A percentile compares a stretch with the other conserved stretches of the same genome.
phyloP scores from a whole-genome alignment of 2,329 filamentous ascomycete species.

The Fusarium sp. region DNA sequence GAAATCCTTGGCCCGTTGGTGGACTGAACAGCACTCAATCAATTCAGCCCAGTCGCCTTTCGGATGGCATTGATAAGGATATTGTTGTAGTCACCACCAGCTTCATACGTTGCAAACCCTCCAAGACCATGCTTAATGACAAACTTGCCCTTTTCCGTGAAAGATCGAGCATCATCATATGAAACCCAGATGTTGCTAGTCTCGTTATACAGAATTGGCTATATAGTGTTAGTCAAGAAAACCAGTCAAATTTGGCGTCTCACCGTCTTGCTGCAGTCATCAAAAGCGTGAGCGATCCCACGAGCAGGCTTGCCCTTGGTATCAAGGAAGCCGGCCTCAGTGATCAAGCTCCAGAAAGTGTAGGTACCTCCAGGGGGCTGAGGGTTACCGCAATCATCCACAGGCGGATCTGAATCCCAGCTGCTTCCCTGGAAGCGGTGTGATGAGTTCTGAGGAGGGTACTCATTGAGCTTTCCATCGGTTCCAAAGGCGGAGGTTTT shows the following conservation, averaged over 20 bases:
- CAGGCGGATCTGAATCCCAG: conserved; percentile 27
- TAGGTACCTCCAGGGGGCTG: conserved; percentile 31
- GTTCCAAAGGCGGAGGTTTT: conserved; percentile 6
- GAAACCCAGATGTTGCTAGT: conserved; percentile 32
- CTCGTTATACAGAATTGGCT: conserved; percentile 27
- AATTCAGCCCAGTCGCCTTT: conserved; percentile 12
- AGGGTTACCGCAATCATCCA: conserved; percentile 30
- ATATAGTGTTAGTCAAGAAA: neutral
- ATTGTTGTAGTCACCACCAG: conserved; percentile 36
- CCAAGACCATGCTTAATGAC: conserved; percentile 19
- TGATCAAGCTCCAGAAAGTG: conserved; percentile 36
- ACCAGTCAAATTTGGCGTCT: accelerated
- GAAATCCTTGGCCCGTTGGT: neutral
- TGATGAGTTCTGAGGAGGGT: conserved; percentile 29
- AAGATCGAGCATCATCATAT: conserved; percentile 30
- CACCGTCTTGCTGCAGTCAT: conserved; percentile 35
- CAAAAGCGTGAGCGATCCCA: conserved; percentile 23
- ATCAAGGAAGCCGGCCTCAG: conserved; percentile 28
- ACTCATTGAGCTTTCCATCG: conserved; percentile 17
- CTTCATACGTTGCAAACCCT: conserved; percentile 32
- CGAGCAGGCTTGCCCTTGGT: conserved; percentile 19
- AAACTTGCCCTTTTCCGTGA: conserved; percentile 29
- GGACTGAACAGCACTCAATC: neutral
- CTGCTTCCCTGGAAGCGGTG: conserved; percentile 37
- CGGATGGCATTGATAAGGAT: conserved; percentile 35